Evolutionary conservation across 441 rosid genomes (phyloP), one percentile per base, ranked within the genome.

Genomic region (Mallotus repandus): DNA sequence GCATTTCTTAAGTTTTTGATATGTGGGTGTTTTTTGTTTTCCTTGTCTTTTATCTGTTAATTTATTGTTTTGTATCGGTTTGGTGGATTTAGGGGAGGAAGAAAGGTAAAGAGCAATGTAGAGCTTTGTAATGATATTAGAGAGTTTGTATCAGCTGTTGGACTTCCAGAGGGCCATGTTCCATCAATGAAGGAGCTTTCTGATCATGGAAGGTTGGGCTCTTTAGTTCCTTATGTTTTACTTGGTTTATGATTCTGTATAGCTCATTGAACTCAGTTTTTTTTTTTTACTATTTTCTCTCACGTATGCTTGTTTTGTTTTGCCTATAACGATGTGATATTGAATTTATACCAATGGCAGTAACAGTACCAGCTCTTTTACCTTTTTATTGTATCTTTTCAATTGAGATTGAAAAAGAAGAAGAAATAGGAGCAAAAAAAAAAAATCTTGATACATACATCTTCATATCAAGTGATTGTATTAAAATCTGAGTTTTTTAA

Each of bases 151-250:
- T 77, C 84, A 58, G 79, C 80, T 68, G 85, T 82, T 74, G 97
- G 91, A 46, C 82, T 93, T 78, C 91, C 97, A 7, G 74, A 81
- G 50, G 89, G 80, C 66, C 90, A 89, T 79, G 89, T 91, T 21
- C 99, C 97, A 4, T 84, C 97, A 52, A 68, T 76, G 79, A 95
- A 91, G 82, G 98, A 93, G 78, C 89, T 95, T 64, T 80, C 85
- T 15, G 84, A 78, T 71, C 83, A 88, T 73, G 95, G 94, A 90
- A 93, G 99, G 99, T 95, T 78, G 56, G 75, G 49, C 0, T 14
- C 5, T 68, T 5, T 41, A 16, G 22, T 43, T 63, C 21, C 58
- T 66, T 5, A 53, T 10, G 21, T 45, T 56, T 72, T 32, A 6
- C 29, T 65, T 58, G 52, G 4, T 56, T 55, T 67, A 53, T 43